Evolutionary conservation across 345 rosid species (phyloP).

Genomic region (Gossypium arboreum): DNA sequence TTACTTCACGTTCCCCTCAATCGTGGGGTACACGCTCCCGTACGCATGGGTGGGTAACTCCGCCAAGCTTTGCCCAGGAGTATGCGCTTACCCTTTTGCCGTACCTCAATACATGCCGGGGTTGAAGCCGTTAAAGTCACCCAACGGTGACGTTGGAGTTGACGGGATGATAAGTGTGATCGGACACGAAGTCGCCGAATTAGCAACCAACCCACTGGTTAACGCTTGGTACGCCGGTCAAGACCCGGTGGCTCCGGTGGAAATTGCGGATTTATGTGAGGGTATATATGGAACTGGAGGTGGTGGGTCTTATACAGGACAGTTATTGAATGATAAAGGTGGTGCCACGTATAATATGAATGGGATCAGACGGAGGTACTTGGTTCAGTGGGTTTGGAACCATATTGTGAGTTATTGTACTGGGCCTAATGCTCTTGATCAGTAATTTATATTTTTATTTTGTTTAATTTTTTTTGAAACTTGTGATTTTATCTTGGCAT

Average conservation of each 20-base stretch:
- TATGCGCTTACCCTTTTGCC: constrained; percentile 93
- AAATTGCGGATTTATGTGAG: constrained; percentile 93
- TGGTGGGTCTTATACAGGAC: constrained; percentile 95
- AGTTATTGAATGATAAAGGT: constrained; percentile 52
- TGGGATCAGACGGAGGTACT: constrained; percentile 75
- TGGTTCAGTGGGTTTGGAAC: constrained; percentile 98
- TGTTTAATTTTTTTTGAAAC: background rate
- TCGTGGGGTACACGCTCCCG: constrained; percentile 87
- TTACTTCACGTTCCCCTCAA: constrained; percentile 92
- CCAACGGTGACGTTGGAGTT: constrained; percentile 81
- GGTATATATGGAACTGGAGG: constrained; percentile 97
- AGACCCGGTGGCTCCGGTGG: constrained; percentile 88
- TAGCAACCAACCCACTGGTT: constrained; percentile 87
- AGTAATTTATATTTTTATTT: constrained; percentile 19
- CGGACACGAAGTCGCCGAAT: constrained; percentile 92
- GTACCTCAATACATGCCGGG: constrained; percentile 66
- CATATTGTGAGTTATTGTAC: constrained; percentile 72
- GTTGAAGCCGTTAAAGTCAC: constrained; percentile 62
- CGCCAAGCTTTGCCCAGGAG: constrained; percentile 79
- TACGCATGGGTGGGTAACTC: constrained; percentile 99
- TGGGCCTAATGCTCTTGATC: constrained; percentile 93
- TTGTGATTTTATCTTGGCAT: constrained; percentile 11
- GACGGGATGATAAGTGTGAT: constrained; percentile 98
- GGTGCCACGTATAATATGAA: constrained; percentile 89
- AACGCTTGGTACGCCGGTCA: constrained; percentile 97